Evolutionary conservation across 2,329 filamentous ascomycete species (phyloP), one percentile per base, ranked within the genome.

Genomic region (Fusarium buxicola): DNA sequence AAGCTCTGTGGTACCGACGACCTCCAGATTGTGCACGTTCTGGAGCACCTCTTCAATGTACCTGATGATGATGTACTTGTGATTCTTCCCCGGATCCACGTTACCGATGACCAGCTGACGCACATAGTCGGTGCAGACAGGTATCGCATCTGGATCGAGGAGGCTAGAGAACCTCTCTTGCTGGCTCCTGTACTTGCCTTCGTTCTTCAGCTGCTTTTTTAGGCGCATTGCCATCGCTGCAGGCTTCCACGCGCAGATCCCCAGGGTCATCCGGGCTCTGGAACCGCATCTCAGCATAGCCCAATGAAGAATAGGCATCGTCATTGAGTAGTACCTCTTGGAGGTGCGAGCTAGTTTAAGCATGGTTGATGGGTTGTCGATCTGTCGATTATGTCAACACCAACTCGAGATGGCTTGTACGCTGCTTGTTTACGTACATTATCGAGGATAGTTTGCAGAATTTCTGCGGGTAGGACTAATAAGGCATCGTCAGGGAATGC

Each of bases 21-120:
- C 24, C 3, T 58, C 47, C 7, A 63, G n/a, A 1, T 50, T 49
- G 0, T 18, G 12, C 2, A 58, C 2, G 1, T 63, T 63, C 2
- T 58, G 58, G 11, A 63, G 7, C 1, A 32, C 47, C 3, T 63
- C 58, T 1, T 63, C 53, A 7, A 58, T 8, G 1, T 46, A 63
- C 5, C 44, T 41, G 0, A 46, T 0, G 2, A 54, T 4, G 2
- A 39, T 15, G 3, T 8, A 13, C 11, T 32, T 38, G 2, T 50
- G 38, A 1, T 7, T 58, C 10, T 31, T 34, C 0, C 41, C 41
- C 0, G 41, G 57, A 0, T 46, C 12, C 12, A 48, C 13, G 0
- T 0, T 2, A 5, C 25, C 38, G 7, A 54, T 7, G 2, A 48
- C 35, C 41, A 62, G 24, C 5, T 63, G 58, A 0, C 60, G 24